Evolutionary conservation across 2,329 filamentous ascomycete species (phyloP), one percentile per base, ranked within the genome.

Genomic region (Aspergillus calidoustus): DNA sequence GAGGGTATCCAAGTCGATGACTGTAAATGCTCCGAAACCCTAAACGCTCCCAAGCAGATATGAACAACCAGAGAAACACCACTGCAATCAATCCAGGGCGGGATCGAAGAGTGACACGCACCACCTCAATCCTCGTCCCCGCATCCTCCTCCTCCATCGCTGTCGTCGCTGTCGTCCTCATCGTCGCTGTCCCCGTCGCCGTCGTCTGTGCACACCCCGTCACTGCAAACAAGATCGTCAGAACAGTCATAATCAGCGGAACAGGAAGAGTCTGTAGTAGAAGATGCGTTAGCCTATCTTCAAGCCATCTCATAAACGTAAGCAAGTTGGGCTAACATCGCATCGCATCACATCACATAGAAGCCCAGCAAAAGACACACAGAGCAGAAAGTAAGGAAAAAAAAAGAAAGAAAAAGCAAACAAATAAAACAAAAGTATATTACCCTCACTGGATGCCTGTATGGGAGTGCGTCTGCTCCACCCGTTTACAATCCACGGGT

Each of bases 221-320:
- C 34, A 22, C 54, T 19, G 9, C 49, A 69, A 9, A 62, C 34
- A 17, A 66, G 38, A 11, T 55, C 51, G 46, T 62, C 64, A 1
- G 65, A 65, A 41, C 64, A 69, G n/a, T 66, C 62, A 41, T 65
- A 58, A 28, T 62, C 38, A 6, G 53, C 50, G 25, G 54, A 66
- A 31, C 60, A 67, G 6, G 64, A 53, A 13, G 58, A 41, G 13
- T 41, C 34, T 41, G 9, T 41, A 3, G 3, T 13, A 15, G 15
- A 41, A 41, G 15, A 41, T 5, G 5, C 2, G 34, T 41, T 41
- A 41, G 34, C 25, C 4, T 7, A 28, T 28, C 25, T 28, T 28
- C 25, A 28, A 7, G 6, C 2, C 25, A 28, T 28, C 6, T 7
- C 4, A 7, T 7, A 28, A 7, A 28, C 25, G 6, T 28, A 28